phyloP scores from a whole-genome alignment of 768 basidiomycete species.

The Serendipita vermifera region DNA sequence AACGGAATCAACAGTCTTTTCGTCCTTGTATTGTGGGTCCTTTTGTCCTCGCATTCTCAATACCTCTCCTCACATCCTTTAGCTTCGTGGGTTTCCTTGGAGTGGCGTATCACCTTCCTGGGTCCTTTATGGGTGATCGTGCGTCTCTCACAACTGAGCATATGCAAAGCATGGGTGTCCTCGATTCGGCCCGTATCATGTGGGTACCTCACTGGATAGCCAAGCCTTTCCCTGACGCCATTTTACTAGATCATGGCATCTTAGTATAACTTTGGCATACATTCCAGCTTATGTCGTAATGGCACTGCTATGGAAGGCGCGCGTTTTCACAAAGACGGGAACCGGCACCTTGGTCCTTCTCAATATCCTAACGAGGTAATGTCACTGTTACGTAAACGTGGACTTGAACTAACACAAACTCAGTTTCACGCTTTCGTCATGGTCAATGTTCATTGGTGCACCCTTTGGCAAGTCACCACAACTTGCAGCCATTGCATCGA shows the following conservation, averaged over 20 bases:
- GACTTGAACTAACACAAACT: not conserved
- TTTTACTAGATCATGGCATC: conserved; percentile 42
- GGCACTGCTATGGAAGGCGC: conserved; percentile 48
- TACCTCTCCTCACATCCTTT: not conserved
- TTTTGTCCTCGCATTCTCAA: not conserved
- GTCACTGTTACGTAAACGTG: not conserved
- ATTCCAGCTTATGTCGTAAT: conserved; percentile 68
- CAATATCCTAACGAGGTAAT: conserved; percentile 43
- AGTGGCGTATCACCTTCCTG: conserved; percentile 66
- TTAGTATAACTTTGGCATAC: conserved; percentile 51
- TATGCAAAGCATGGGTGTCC: conserved; percentile 68
- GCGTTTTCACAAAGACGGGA: conserved; percentile 51
- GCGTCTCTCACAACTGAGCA: conserved; percentile 52
- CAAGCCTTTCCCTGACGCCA: not conserved
- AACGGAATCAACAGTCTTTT: conserved; percentile 48
- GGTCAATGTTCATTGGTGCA: conserved; percentile 56
- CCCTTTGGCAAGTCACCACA: conserved; percentile 65
- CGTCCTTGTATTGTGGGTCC: conserved; percentile 49
- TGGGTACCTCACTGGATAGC: conserved; percentile 21
- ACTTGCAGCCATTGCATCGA: conserved; percentile 52
- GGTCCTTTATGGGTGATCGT: conserved; percentile 52
- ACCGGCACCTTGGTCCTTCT: conserved; percentile 46
- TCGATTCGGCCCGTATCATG: conserved; percentile 55
- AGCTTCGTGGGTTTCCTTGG: conserved; percentile 63
- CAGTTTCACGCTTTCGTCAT: conserved; percentile 53